Evolutionary conservation across 305 asterid species (phyloP), one percentile per base, ranked within the genome.

Genomic region (Nicotiana rustica): DNA sequence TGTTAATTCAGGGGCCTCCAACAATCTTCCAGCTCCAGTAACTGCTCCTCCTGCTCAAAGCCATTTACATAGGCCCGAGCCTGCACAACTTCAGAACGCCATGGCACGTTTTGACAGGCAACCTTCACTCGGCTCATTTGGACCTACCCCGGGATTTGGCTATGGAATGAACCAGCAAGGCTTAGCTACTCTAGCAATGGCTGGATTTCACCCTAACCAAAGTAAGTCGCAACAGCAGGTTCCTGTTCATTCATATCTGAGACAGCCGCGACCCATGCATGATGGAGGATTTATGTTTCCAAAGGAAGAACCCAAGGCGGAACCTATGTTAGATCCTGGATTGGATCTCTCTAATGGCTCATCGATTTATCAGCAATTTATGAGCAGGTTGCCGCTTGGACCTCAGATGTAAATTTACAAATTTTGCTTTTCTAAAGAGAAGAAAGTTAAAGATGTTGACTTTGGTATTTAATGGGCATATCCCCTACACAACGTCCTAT

Each of bases 341-440:
- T 80, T 91, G 86, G 87, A 86, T 66, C 55, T 85, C 61, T 80
- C 90, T 7, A 88, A 79, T 86, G 88, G 90, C 65, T 81, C 93
- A 15, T 78, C 94, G 5, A 86, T 85, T 81, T 93, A 89, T 85
- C 93, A 94, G 89, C 97, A 92, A 87, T 89, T 89, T 29, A 89
- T 93, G 95, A 88, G 84, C 86, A 86, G 94, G 85, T 81, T 93
- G 89, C 93, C 95, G 18, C 94, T 88, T 47, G 94, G 95, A 87
- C 95, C 91, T 59, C 89, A 90, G 67, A 91, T 92, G 93, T 94
- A 91, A 87, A 87, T 87, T 80, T 79, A 57, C 64, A 31, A 52
- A 10, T 77, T 85, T 86, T 67, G 68, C 77, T 82, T 78, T 25
- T 49, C 78, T 66, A 13, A 57, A 41, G 73, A 77, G 17, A 61